These are phyloP conservation scores for Trametes gibbosa DNA, from an alignment of 768 basidiomycete species.

Conservation along the genomic window DNA sequence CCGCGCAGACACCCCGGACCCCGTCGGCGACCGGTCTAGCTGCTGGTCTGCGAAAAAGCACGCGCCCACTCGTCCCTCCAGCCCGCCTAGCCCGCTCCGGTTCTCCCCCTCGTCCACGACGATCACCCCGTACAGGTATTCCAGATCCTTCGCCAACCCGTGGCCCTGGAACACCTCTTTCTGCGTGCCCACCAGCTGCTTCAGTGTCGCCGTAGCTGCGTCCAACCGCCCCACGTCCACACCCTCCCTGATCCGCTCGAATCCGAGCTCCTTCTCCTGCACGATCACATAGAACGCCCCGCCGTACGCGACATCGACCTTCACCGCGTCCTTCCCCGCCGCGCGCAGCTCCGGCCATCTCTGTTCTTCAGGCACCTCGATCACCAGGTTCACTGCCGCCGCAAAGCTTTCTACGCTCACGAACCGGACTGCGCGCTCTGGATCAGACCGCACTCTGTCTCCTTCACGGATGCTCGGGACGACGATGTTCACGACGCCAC, in stretches of 20 bases:
- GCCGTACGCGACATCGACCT: conserved; percentile 37
- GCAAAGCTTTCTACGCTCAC: conserved; percentile 37
- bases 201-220: conserved; percentile 31
- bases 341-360: conserved; percentile 28
- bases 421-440: conserved; percentile 33
- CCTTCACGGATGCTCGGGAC: conserved; percentile 27
- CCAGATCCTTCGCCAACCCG: conserved; percentile 33
- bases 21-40: conserved; percentile 40
- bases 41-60: conserved; percentile 41
- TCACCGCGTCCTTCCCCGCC: conserved; percentile 19
- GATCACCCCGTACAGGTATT: conserved; percentile 39
- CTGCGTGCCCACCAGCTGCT: conserved; percentile 23
- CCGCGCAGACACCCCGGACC: conserved; percentile 39
- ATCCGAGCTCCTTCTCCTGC: conserved; percentile 34
- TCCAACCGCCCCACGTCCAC: conserved; percentile 22
- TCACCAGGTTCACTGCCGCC: conserved; percentile 26
- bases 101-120: conserved; percentile 30
- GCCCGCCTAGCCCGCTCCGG: conserved; percentile 20
- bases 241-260: conserved; percentile 23
- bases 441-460: conserved; percentile 27
- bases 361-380: conserved; percentile 29
- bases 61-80: conserved; percentile 22
- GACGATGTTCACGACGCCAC: conserved; percentile 35
- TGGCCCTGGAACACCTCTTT: conserved; percentile 28
- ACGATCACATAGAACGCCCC: conserved; percentile 42